Conservation (phyloP, 441 rosid species). For the Pelargonium exstipulatum region DNA sequence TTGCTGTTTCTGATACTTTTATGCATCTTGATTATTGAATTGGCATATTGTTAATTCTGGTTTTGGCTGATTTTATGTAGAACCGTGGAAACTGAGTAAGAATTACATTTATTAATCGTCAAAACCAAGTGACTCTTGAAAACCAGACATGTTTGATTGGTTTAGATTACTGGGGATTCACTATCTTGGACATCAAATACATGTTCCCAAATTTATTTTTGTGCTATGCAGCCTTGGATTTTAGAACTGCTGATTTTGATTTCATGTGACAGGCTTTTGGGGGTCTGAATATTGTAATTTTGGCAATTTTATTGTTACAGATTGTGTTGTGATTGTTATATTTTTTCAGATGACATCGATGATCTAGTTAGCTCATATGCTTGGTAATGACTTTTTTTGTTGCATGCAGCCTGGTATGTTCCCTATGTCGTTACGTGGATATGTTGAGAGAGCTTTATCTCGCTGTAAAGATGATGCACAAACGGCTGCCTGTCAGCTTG, state of each 20-base stretch:
- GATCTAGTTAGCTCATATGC: neutral
- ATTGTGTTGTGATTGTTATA: neutral
- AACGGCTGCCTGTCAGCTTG: constrained; percentile 56
- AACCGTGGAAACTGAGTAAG: neutral
- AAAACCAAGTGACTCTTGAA: too few relatives aligned
- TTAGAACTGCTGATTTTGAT: neutral
- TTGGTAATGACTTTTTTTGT: constrained; percentile 7
- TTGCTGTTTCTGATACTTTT: neutral
- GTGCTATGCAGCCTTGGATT: neutral
- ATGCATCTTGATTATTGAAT: neutral
- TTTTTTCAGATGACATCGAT: neutral
- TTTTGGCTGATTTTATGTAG: neutral
- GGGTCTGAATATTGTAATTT: neutral
- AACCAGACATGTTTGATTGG: too few relatives aligned
- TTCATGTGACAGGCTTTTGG: neutral
- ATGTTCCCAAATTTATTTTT: neutral
- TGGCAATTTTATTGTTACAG: neutral
- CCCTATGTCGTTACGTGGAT: constrained; percentile 69
- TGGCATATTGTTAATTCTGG: neutral
- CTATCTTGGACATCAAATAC: too few relatives aligned
- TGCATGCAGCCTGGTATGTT: constrained; percentile 53
- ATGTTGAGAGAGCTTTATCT: constrained; percentile 81
- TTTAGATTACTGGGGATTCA: too few relatives aligned
- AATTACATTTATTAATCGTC: too few relatives aligned
- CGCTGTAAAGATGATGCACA: constrained; percentile 74